A percentile compares a stretch with the other conserved stretches of the same genome.
Evolutionary conservation across 345 rosid genomes (phyloP).

Genomic region (Adansonia digitata): DNA sequence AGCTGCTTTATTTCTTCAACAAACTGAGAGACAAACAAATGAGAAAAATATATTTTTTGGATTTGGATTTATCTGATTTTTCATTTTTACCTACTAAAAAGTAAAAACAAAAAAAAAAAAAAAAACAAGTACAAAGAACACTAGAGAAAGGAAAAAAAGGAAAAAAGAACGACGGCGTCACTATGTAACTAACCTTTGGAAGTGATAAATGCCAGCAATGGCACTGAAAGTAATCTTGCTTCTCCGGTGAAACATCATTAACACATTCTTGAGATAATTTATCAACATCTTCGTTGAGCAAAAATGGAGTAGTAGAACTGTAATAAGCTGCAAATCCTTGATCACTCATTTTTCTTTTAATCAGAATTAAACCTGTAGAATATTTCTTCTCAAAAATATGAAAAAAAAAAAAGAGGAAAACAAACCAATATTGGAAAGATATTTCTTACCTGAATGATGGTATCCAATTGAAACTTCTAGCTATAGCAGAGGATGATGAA

Average conservation of each 20-base stretch:
- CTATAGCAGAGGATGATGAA: too few relatives aligned
- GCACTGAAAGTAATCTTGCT: slow-evolving; percentile 10
- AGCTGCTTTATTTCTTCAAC: slow-evolving; percentile 48
- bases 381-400: background rate
- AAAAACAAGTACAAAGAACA: background rate
- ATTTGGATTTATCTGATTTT: background rate
- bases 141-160: too few relatives aligned
- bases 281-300: slow-evolving; percentile 5
- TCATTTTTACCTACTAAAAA: background rate
- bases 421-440: too few relatives aligned
- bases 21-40: slow-evolving; percentile 22
- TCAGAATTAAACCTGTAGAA: background rate
- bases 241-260: slow-evolving; percentile 4
- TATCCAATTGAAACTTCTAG: too few relatives aligned
- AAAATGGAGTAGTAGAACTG: slow-evolving; percentile 23
- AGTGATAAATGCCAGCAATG: slow-evolving; percentile 24
- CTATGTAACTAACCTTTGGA: slow-evolving; percentile 23
- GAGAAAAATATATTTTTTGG: background rate
- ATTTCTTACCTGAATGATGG: too few relatives aligned
- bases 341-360: slow-evolving; percentile 15
- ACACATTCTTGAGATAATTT: slow-evolving; percentile 12
- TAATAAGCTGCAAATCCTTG: background rate
- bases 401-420: background rate
- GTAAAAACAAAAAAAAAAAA: background rate
- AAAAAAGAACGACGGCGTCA: too few relatives aligned